Base-by-base conservation (phyloP, 2,329 filamentous ascomycete species). In the Drechslera avenae region DNA sequence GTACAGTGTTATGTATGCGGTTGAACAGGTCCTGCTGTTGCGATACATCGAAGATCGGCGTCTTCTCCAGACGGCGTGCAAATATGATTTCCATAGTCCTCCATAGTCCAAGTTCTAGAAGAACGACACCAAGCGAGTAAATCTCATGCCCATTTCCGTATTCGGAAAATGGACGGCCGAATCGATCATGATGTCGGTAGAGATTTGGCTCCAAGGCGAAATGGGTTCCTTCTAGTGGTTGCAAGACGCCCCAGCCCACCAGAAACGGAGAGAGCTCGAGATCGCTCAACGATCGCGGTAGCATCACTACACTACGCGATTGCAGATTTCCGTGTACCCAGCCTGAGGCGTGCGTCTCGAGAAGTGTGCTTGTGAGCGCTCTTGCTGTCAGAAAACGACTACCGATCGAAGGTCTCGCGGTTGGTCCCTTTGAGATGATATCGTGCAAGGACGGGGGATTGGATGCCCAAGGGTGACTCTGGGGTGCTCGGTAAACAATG, bases 71-170 rank as follows among this genome's bases (percentile, higher is more conserved):
- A 10, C 50, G 46, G 5, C 53, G 47, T 3, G 49, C 55, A 26
- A 60, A 60, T 3, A 58, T 19, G 14, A 14, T 48, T 6, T 46
- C 46, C 52, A 58, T 53, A 2, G 56, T 54, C 21, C 49, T 50
- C 79, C 79, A 82, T 0, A 83, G 51, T 0, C 79, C 80, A 19
- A 83, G 74, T 57, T 84, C 81, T 0, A 84, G 64, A 0, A 84
- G 71, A 31, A 78, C 79, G 0, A 83, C 78, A 0, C 81, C 81
- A 0, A 84, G 72, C 41, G 79, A 81, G 59, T 84, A 84, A 6
- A 84, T 78, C 46, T 84, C 81, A 57, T 84, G 81, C 44, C 80
- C 76, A 10, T 46, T 46, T 9, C 17, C 74, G 80, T 82, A 3
- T 54, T 67, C 54, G 78, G 83, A 0, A 54, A 72, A 63, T 2